These are phyloP conservation scores for Glomus cerebriforme DNA, from an alignment of 192 early-diverging fungal genomes.

Conservation along the genomic window DNA sequence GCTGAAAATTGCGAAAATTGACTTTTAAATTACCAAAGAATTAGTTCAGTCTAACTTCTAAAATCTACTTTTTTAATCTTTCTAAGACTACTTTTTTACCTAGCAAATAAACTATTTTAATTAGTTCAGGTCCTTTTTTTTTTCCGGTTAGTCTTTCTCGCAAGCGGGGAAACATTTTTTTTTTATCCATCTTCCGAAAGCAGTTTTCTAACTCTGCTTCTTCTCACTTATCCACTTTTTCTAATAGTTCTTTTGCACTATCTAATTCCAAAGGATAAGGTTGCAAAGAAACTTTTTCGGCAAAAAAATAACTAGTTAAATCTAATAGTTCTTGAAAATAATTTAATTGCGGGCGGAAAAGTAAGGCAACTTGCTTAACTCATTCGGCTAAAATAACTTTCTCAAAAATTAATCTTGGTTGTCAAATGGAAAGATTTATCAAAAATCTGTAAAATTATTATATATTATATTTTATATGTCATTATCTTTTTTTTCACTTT, in stretches of 20 bases:
- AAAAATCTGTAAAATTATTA: no score
- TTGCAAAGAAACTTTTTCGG: neutral
- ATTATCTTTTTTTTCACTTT: no score
- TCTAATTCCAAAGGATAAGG: neutral
- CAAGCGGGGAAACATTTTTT: neutral
- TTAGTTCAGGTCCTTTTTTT: slow-evolving; percentile 16
- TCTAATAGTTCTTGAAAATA: slow-evolving; percentile 24
- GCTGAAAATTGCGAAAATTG: no score
- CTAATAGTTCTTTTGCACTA: neutral
- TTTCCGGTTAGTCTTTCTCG: neutral
- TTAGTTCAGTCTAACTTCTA: no score
- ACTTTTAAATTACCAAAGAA: no score
- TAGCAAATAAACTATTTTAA: slow-evolving; percentile 16
- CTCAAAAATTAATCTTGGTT: no score
- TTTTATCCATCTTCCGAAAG: neutral
- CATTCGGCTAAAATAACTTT: no score
- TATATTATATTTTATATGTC: no score
- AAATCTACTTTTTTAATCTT: no score
- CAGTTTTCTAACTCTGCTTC: slow-evolving; percentile 1
- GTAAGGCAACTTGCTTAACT: neutral
- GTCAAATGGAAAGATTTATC: no score
- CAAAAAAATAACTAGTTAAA: slow-evolving; percentile 26
- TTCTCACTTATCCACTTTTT: slow-evolving; percentile 1
- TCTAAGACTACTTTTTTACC: neutral
- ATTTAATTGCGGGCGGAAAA: slow-evolving; percentile 19